Base-by-base conservation (phyloP, 2,329 filamentous ascomycete genomes). In the Sordariomycetes sp. region DNA sequence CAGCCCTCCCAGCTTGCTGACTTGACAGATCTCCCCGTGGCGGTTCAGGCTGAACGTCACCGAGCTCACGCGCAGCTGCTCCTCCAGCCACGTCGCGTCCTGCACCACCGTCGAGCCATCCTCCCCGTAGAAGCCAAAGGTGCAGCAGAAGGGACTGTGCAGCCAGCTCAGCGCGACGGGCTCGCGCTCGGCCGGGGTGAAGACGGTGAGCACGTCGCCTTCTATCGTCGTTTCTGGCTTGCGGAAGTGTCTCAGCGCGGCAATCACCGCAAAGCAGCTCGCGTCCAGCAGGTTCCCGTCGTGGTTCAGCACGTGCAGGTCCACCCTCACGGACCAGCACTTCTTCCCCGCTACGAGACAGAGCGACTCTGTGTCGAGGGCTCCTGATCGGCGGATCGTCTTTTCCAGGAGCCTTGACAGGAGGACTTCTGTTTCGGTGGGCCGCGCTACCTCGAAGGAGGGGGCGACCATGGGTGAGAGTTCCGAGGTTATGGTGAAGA, bases 301-400 rank as follows among this genome's bases (percentile, higher is more conserved):
- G 53, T 88, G 86, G 33, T 86, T 82, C 30, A 96, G 72, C 30
- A 96, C 79, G 59, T 98, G 92, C 16, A 96, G 75, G 55, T 96
- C 90, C 15, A 86, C 88, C 38, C 90, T 79, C 42, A 98, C 72
- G 40, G 82, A 82, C 79, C 92, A 98, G 64, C 85, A 92, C 58
- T 93, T 94, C 39, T 83, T 71, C 7, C 86, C 88, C 9, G 92
- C 87, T 19, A 95, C 70, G 16, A 98, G 85, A 58, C 92, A 98
- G 29, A 98, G 72, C 4, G 88, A 94, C 61, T 98, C 92, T 21
- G 88, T 94, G 57, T 96, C 90, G 26, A 98, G 75, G 6, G 92
- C 90, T 46, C 83, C 83, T 2, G 88, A 94, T 39, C 92, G 81
- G 27, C 92, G 87, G 40, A 96, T 78, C 8, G 92, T 90, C 63